phyloP scores from a whole-genome alignment of 106 monocot species.

The Apostasia shenzhenica region DNA sequence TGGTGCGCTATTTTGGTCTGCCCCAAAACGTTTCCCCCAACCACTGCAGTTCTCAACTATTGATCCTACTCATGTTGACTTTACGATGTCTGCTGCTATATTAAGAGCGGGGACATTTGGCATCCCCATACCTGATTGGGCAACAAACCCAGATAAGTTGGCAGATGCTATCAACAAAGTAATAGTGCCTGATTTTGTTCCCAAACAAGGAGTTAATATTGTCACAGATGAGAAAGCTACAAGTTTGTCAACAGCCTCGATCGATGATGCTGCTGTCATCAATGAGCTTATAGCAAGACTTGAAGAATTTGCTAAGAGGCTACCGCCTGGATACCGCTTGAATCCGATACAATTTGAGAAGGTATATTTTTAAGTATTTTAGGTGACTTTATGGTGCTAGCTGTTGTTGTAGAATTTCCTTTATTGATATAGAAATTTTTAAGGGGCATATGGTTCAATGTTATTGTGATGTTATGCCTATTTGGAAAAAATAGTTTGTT shows the following conservation, averaged over 20 bases:
- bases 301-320: constrained; percentile 43
- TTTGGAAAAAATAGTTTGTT: too few species aligned
- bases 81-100: constrained; percentile 69
- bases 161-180: constrained; percentile 56
- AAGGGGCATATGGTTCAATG: too few species aligned
- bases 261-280: constrained; percentile 76
- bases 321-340: constrained; percentile 66
- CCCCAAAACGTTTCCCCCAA: constrained; percentile 80
- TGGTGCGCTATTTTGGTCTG: constrained; percentile 87
- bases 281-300: constrained; percentile 56
- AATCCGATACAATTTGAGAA: constrained; percentile 89
- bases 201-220: constrained; percentile 74
- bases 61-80: constrained; percentile 57
- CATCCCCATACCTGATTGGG: constrained; percentile 78
- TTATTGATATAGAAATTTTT: too few species aligned
- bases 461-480: too few species aligned
- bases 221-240: constrained; percentile 82
- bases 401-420: neutral
- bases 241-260: constrained; percentile 43
- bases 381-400: neutral
- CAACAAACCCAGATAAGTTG: constrained; percentile 34
- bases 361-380: constrained; percentile 24
- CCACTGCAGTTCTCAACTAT: constrained; percentile 62
- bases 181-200: constrained; percentile 61
- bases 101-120: constrained; percentile 79